A percentile compares a stretch with the other conserved stretches of the same genome.
Conservation (phyloP, 2,329 filamentous ascomycete genomes). For the Intubia oerlemansii region DNA sequence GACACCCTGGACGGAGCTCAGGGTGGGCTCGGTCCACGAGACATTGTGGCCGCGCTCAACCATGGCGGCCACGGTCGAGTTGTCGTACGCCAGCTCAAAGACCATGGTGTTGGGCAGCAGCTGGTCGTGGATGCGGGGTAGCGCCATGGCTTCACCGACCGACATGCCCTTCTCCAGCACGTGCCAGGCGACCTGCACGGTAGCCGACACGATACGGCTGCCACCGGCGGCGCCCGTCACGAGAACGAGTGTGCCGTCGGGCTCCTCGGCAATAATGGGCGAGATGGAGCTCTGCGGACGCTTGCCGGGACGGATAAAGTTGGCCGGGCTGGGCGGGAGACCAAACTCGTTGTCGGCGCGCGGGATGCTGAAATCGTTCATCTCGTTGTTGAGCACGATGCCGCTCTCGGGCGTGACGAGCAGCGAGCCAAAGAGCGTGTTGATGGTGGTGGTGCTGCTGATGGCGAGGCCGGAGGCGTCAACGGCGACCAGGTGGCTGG, state of each 20-base stretch:
- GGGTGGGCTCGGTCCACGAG: constrained; percentile 33
- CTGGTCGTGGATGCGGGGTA: constrained; percentile 66
- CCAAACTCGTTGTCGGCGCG: constrained; percentile 61
- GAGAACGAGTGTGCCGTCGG: constrained; percentile 34
- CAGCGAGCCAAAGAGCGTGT: constrained; percentile 63
- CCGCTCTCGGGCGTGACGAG: constrained; percentile 67
- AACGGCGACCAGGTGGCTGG: constrained; percentile 49
- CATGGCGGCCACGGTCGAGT: constrained; percentile 46
- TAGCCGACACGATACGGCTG: constrained; percentile 64
- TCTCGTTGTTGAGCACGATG: constrained; percentile 54
- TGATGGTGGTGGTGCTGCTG: constrained; percentile 70
- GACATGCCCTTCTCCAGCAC: constrained; percentile 47
- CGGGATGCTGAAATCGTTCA: constrained; percentile 75
- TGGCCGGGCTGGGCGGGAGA: constrained; percentile 57
- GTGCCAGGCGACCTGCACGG: constrained; percentile 56
- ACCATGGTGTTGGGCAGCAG: constrained; percentile 44
- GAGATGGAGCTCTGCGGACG: constrained; percentile 67
- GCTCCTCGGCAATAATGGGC: constrained; percentile 56
- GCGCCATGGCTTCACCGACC: constrained; percentile 37
- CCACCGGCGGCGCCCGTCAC: constrained; percentile 63
- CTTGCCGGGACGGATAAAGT: constrained; percentile 66
- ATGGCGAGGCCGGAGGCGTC: constrained; percentile 57
- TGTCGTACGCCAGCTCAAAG: constrained; percentile 57
- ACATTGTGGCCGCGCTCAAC: constrained; percentile 49
- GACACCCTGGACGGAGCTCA: constrained; percentile 55